Percentiles rank a stretch among this genome's conserved stretches.
These are phyloP conservation scores for Picochlorum sp. DNA, from an alignment of 139 green algal species.

Conservation along the genomic window DNA sequence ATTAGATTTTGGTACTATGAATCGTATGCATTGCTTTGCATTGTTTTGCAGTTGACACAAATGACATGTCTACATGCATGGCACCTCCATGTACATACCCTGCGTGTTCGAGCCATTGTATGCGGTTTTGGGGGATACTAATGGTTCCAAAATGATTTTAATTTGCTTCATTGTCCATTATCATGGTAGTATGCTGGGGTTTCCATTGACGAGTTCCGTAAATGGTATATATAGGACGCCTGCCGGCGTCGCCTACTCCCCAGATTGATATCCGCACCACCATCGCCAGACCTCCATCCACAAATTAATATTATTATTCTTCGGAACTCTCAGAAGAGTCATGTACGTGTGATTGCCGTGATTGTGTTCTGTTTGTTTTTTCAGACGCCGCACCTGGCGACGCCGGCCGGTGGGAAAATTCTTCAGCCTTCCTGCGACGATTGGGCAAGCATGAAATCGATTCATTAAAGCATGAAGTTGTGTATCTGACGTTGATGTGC, in stretches of 20 bases:
- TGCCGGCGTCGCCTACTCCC: background rate
- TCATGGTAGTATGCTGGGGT: too few relatives aligned
- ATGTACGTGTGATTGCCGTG: background rate
- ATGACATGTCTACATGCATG: slow-evolving; percentile 2
- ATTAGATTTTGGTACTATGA: background rate
- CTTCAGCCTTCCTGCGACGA: too few relatives aligned
- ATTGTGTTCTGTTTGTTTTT: background rate
- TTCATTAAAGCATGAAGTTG: too few relatives aligned
- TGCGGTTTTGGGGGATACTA: background rate
- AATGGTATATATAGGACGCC: background rate
- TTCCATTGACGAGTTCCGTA: background rate
- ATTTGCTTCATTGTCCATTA: too few relatives aligned
- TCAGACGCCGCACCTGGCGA: background rate
- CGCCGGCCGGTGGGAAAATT: background rate
- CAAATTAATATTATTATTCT: background rate
- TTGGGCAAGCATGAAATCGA: too few relatives aligned
- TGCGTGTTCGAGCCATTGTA: slow-evolving; percentile 32
- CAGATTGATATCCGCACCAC: background rate
- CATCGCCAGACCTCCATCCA: background rate
- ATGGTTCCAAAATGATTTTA: background rate
- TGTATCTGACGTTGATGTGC: too few relatives aligned
- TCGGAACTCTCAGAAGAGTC: background rate
- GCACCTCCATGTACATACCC: slow-evolving; percentile 13
- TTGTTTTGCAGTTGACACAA: too few relatives aligned
- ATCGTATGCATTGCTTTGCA: too few relatives aligned